Conservation (phyloP, 495 filamentous ascomycete species). For the Parmelia sp. region DNA sequence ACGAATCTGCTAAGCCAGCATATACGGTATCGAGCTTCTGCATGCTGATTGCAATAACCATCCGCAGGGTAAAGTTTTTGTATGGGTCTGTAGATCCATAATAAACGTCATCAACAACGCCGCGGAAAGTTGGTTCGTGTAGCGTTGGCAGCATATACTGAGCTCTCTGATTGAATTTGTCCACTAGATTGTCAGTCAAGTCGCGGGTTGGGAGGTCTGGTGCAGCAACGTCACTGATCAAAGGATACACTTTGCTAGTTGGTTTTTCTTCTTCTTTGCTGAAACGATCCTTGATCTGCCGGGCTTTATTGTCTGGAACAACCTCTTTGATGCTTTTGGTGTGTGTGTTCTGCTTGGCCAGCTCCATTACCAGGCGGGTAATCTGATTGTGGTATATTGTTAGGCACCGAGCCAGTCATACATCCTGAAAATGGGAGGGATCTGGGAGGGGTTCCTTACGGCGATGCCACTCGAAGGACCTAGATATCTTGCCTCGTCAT, state of each 20-base stretch:
- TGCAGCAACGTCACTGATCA: slow-evolving; percentile 69
- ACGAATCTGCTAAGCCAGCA: slow-evolving; percentile 81
- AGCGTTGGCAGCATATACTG: slow-evolving; percentile 79
- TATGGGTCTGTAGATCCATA: slow-evolving; percentile 66
- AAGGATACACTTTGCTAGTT: slow-evolving; percentile 66
- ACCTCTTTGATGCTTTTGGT: slow-evolving; percentile 81
- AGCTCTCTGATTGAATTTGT: slow-evolving; percentile 75
- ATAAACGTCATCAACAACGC: slow-evolving; percentile 74
- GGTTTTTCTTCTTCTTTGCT: slow-evolving; percentile 52
- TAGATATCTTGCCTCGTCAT: slow-evolving; percentile 80
- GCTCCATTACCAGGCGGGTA: slow-evolving; percentile 86
- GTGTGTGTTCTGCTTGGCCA: slow-evolving; percentile 81
- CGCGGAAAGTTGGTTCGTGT: slow-evolving; percentile 72
- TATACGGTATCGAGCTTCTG: slow-evolving; percentile 78
- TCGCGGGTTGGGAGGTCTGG: slow-evolving; percentile 57
- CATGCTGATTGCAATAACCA: slow-evolving; percentile 88
- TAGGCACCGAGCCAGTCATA: background rate
- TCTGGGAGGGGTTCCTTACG: slow-evolving; percentile 58
- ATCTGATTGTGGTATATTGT: slow-evolving; percentile 53
- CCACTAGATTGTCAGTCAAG: slow-evolving; percentile 65
- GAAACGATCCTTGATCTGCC: slow-evolving; percentile 52
- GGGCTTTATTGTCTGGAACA: slow-evolving; percentile 61
- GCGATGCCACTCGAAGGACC: slow-evolving; percentile 90
- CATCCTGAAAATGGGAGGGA: background rate
- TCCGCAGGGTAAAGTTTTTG: slow-evolving; percentile 76